Conservation (phyloP, 768 basidiomycete genomes). For the Chlorophyllum brunneum region DNA sequence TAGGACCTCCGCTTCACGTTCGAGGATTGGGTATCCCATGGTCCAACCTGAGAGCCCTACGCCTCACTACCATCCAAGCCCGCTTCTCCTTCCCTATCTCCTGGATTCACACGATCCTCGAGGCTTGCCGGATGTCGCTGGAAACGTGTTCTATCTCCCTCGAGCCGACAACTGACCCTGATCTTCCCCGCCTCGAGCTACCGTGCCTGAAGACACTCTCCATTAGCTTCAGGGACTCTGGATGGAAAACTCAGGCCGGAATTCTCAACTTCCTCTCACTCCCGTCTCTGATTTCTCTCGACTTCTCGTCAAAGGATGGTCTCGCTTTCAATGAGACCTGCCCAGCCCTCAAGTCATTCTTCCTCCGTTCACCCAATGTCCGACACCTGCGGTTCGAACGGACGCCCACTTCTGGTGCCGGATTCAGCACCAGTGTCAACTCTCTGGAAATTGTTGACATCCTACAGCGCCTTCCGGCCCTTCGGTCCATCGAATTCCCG, state of each 20-base stretch:
- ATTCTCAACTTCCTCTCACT: not conserved
- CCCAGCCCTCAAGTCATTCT: slow-evolving; percentile 7
- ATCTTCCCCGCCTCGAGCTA: not conserved
- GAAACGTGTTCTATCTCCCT: slow-evolving; percentile 10
- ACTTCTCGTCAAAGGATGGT: slow-evolving; percentile 1
- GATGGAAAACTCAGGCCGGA: slow-evolving; percentile 4
- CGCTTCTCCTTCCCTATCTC: slow-evolving; percentile 13
- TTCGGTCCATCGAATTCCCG: slow-evolving; percentile 2
- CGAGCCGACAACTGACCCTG: slow-evolving; percentile 8
- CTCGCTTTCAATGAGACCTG: slow-evolving; percentile 9
- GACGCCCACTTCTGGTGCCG: not conserved
- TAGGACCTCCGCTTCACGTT: slow-evolving; percentile 7
- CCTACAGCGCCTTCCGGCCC: slow-evolving; percentile 1
- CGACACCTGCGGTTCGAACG: slow-evolving; percentile 5
- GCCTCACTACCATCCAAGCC: not conserved
- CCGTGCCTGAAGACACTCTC: slow-evolving; percentile 1
- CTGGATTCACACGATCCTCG: slow-evolving; percentile 9
- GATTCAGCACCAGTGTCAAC: slow-evolving; percentile 13
- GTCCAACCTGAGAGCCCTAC: slow-evolving; percentile 5
- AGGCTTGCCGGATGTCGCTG: not conserved
- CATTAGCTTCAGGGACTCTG: slow-evolving; percentile 8
- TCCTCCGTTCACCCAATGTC: slow-evolving; percentile 1
- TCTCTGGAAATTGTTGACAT: slow-evolving; percentile 10
- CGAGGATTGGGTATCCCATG: slow-evolving; percentile 10
- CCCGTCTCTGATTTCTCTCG: slow-evolving; percentile 7